Evolutionary conservation across 495 filamentous ascomycete species (phyloP).

Genomic region (Penicillium canariense): DNA sequence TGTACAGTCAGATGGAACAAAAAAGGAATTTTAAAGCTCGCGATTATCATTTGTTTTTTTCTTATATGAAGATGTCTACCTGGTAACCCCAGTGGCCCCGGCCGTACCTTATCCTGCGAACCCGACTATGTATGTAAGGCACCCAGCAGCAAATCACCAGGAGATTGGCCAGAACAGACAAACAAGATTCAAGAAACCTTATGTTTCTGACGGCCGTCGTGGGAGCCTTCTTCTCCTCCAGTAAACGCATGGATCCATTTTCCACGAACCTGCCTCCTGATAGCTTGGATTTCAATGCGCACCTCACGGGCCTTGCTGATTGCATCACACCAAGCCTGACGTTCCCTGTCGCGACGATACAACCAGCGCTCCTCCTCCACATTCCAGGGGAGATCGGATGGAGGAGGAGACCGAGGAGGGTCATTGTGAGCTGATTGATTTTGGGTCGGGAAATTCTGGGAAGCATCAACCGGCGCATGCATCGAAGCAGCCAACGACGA

Average conservation of each 20-base stretch:
- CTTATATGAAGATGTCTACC: neutral
- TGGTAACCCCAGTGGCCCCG: neutral
- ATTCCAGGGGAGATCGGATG: slow-evolving; percentile 28
- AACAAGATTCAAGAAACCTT: neutral
- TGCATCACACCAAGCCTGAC: slow-evolving; percentile 23
- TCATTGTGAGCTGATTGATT: neutral
- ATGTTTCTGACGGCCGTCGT: neutral
- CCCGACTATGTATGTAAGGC: neutral
- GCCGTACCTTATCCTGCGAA: neutral
- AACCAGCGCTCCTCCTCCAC: slow-evolving; percentile 33
- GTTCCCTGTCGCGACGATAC: slow-evolving; percentile 27
- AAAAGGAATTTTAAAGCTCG: slow-evolving; percentile 1
- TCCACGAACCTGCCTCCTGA: slow-evolving; percentile 29
- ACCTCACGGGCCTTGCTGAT: slow-evolving; percentile 26
- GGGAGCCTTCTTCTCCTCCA: slow-evolving; percentile 19
- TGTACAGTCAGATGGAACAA: slow-evolving; percentile 27
- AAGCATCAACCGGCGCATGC: slow-evolving; percentile 1
- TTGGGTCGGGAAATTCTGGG: neutral
- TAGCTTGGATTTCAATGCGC: slow-evolving; percentile 25
- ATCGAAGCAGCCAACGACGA: neutral
- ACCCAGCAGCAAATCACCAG: neutral
- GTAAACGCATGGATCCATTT: slow-evolving; percentile 41
- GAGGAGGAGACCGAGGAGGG: neutral
- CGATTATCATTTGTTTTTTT: neutral
- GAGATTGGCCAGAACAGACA: neutral